Evolutionary conservation across 306 rosid genomes (phyloP).

Genomic region (Castanopsis chinensis): DNA sequence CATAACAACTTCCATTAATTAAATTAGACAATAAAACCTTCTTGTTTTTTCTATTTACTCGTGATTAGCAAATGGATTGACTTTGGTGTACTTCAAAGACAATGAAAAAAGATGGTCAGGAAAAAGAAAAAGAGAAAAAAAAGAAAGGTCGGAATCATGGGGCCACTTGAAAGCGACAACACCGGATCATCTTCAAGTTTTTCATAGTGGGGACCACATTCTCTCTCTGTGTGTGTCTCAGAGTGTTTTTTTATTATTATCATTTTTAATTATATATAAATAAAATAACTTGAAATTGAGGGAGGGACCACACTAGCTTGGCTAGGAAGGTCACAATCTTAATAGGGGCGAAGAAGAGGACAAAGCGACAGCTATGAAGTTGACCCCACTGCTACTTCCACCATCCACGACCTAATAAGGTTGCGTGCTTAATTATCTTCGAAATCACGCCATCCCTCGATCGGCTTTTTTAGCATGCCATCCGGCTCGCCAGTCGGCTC

Average conservation of each 20-base stretch:
- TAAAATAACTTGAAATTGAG: background rate
- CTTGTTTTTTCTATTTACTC: background rate
- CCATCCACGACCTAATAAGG: slow-evolving; percentile 20
- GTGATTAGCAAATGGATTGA: slow-evolving; percentile 29
- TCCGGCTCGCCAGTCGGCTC: background rate
- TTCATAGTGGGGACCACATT: background rate
- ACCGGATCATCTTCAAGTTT: background rate
- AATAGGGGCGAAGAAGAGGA: slow-evolving; percentile 30
- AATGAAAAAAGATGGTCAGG: slow-evolving; percentile 2
- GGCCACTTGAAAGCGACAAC: slow-evolving; percentile 27
- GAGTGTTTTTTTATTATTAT: background rate
- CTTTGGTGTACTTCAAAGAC: slow-evolving; percentile 5
- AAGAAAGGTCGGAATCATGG: slow-evolving; percentile 33
- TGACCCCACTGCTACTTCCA: slow-evolving; percentile 43
- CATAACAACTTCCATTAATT: too few relatives aligned
- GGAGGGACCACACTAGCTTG: slow-evolving; percentile 12
- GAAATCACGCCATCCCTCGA: slow-evolving; percentile 10
- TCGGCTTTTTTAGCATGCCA: background rate
- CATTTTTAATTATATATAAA: too few relatives aligned
- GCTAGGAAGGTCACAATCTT: slow-evolving; percentile 5
- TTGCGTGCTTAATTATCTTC: slow-evolving; percentile 7
- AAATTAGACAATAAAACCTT: background rate
- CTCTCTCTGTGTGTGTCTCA: background rate
- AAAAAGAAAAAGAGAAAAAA: background rate
- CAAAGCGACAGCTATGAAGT: slow-evolving; percentile 55